Base-by-base conservation (phyloP, 805 yeast species). In the Metschnikowia continentalis region DNA sequence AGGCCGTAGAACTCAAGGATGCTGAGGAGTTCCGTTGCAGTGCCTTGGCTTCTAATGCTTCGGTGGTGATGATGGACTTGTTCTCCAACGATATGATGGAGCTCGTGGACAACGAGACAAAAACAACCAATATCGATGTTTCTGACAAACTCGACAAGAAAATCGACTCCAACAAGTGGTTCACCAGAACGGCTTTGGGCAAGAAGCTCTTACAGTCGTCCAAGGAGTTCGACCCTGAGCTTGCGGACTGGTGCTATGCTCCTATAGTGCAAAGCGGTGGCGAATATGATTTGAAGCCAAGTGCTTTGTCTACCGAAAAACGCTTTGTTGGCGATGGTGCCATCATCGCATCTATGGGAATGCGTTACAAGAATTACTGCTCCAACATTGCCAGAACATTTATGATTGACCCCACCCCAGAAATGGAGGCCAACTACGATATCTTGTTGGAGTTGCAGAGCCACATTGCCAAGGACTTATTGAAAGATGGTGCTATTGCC, bases 191-290 rank as follows among this genome's bases (percentile, higher is more conserved):
- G 13, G 70, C 72, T 3, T 63, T 70, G 49, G 82, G 81, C 36
- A 81, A 83, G 61, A 78, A 79, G 56, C 65, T 81, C 44, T 84
- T 86, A 42, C 72, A 79, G 33, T 57, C 69, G 26, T 51, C 58
- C 45, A 62, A 62, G 37, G 92, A 86, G 49, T 86, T 90, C 54
- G 96, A 90, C 61, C 74, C 85, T 5, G 82, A 81, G 54, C 80
- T 82, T 55, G 71, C 92, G 19, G 98, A 92, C 66, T 92, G 97
- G 97, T 88, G 96, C 57, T 90, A 88, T 67, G 82, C 90, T 49
- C 97, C 98, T 30, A 88, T 90, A 47, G 79, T 90, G 48, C 96
- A 90, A 71, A 86, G 95, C 59, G 96, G 96, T 49, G 90, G 89
- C 35, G 82, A 83, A 49, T 91, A 83, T 63, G 96, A 90, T 67